Evolutionary conservation across 306 rosid genomes (phyloP).

Genomic region (Mimosa bimucronata): DNA sequence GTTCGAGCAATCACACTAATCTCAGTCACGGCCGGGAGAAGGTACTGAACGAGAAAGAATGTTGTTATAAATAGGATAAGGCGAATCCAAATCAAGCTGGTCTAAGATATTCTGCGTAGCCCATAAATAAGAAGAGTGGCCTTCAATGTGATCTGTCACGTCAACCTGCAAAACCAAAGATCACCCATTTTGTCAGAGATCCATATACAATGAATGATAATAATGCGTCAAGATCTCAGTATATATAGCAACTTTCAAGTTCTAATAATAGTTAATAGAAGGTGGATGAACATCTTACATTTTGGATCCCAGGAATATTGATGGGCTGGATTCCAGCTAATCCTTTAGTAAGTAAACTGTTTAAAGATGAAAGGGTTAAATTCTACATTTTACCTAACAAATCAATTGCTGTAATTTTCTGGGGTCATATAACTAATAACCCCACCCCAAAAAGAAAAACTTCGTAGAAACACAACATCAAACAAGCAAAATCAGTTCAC

Average conservation of each 20-base stretch:
- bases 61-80: conserved; percentile 68
- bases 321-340: conserved; percentile 74
- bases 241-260: neutral
- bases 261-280: conserved; percentile 2
- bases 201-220: conserved; percentile 23
- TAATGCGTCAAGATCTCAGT: neutral
- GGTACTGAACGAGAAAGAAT: conserved; percentile 22
- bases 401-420: neutral
- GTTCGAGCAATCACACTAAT: conserved; percentile 7
- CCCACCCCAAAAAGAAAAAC: neutral
- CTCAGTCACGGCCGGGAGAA: neutral
- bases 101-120: conserved; percentile 68
- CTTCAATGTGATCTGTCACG: conserved; percentile 71
- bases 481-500: neutral
- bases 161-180: conserved; percentile 67
- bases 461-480: neutral
- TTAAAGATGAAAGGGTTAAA: conserved; percentile 27
- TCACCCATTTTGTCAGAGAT: neutral
- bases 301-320: conserved; percentile 62
- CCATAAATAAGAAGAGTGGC: conserved; percentile 94
- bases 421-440: neutral
- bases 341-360: conserved; percentile 71
- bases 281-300: conserved; percentile 44
- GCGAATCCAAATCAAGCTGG: conserved; percentile 68
- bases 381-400: neutral